A percentile compares a stretch with the other conserved stretches of the same genome.
Conservation (phyloP, 2,329 filamentous ascomycete species). For the Sclerotiophoma versabilis region DNA sequence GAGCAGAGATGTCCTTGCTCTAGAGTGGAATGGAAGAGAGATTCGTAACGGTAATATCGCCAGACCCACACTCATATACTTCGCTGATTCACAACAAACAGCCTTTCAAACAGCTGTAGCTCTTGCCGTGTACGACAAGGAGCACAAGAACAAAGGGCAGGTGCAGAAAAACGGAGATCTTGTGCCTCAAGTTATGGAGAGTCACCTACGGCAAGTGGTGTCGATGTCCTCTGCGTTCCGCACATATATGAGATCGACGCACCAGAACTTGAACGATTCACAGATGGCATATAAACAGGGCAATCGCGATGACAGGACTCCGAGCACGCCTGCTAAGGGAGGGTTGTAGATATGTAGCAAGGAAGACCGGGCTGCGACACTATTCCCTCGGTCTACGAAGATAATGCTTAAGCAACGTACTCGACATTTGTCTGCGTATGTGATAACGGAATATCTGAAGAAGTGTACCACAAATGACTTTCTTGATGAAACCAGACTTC, state of each 20-base stretch:
- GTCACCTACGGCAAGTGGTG: background rate
- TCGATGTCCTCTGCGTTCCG: background rate
- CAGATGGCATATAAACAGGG: background rate
- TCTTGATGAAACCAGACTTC: no score
- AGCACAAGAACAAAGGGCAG: background rate
- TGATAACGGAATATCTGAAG: no score
- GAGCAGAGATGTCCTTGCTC: slow-evolving; percentile 15
- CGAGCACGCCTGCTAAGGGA: no score
- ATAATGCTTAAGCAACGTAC: no score
- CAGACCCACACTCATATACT: no score
- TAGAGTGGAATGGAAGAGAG: slow-evolving; percentile 41
- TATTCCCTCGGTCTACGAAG: no score
- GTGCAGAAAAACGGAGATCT: background rate
- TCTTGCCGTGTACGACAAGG: background rate
- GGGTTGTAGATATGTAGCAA: no score
- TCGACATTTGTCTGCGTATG: no score
- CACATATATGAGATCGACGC: background rate
- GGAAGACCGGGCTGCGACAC: no score
- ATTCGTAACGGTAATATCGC: slow-evolving; percentile 35
- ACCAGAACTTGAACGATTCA: background rate
- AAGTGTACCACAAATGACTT: no score
- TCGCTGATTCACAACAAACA: no score
- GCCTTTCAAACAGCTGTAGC: slow-evolving; percentile 5
- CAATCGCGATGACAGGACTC: background rate
- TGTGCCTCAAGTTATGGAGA: background rate